Percentiles rank a stretch among this genome's conserved stretches.
phyloP scores from a whole-genome alignment of 192 early-diverging fungal species.

The Podila verticillata region DNA sequence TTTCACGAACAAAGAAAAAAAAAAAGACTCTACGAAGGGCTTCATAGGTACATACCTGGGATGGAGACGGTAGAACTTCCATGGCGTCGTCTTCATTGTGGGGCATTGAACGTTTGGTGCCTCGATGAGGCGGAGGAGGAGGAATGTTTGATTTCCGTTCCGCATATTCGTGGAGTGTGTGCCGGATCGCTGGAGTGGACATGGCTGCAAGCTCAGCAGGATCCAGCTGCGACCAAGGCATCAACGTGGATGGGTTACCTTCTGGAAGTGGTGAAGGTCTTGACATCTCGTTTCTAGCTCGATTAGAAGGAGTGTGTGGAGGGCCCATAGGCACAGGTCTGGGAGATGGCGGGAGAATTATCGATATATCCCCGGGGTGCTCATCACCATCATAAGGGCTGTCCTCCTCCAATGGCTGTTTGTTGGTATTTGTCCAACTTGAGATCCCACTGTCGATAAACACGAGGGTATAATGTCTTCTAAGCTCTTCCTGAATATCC shows the following conservation, averaged over 20 bases:
- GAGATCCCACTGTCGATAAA: not conserved
- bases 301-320: too few relatives aligned
- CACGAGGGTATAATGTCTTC: conserved; percentile 16
- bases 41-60: not conserved
- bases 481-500: conserved; percentile 51
- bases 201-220: conserved; percentile 49
- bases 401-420: not conserved
- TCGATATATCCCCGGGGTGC: not conserved
- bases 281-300: too few relatives aligned
- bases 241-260: conserved; percentile 21
- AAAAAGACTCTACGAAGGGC: not conserved
- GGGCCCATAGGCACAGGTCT: too few relatives aligned
- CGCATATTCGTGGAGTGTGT: conserved; percentile 19
- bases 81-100: not conserved
- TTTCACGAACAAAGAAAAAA: too few relatives aligned
- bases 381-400: not conserved
- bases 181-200: conserved; percentile 26
- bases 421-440: too few relatives aligned
- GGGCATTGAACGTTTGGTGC: not conserved
- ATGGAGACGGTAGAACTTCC: not conserved
- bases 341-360: not conserved
- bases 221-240: conserved; percentile 62
- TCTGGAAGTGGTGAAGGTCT: not conserved
- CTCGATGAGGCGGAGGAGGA: too few relatives aligned
- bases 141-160: not conserved